Percentiles rank a stretch among this genome's conserved stretches.
Evolutionary conservation across 495 filamentous ascomycete species (phyloP).

Genomic region (Tuber brumale): DNA sequence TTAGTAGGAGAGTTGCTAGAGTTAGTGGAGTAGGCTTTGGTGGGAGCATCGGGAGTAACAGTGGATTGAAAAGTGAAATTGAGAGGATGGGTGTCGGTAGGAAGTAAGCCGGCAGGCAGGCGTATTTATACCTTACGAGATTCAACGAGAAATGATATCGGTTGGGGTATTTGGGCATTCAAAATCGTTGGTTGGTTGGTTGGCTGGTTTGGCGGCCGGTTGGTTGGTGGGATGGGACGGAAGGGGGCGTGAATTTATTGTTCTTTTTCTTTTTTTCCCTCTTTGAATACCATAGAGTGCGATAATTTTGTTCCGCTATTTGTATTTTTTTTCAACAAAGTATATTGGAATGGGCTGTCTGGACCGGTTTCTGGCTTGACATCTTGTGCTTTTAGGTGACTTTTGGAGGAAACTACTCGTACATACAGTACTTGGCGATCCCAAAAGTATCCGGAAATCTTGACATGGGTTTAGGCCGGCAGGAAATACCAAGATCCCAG

Average conservation of each 20-base stretch:
- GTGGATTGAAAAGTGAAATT: constrained; percentile 29
- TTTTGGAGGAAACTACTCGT: too few species aligned
- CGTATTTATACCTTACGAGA: neutral
- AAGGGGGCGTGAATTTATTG: neutral
- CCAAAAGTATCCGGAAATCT: too few species aligned
- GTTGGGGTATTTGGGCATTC: neutral
- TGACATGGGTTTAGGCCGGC: too few species aligned
- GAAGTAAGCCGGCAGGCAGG: neutral
- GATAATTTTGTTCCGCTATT: neutral
- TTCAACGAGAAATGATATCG: neutral
- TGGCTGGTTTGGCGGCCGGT: neutral
- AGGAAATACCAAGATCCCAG: too few species aligned
- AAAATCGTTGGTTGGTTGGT: neutral
- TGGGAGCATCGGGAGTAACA: constrained; percentile 23
- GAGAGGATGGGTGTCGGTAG: constrained; percentile 30
- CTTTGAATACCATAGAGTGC: neutral
- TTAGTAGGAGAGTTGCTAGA: constrained; percentile 29
- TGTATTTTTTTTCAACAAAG: neutral
- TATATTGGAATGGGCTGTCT: neutral
- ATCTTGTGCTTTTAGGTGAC: neutral
- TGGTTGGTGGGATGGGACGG: neutral
- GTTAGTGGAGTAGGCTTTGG: constrained; percentile 30
- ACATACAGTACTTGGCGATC: too few species aligned
- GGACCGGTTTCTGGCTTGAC: neutral
- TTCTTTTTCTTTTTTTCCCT: neutral